These are phyloP conservation scores for Tylopilus sp. DNA, from an alignment of 1,284 basidiomycete genomes.

Conservation along the genomic window DNA sequence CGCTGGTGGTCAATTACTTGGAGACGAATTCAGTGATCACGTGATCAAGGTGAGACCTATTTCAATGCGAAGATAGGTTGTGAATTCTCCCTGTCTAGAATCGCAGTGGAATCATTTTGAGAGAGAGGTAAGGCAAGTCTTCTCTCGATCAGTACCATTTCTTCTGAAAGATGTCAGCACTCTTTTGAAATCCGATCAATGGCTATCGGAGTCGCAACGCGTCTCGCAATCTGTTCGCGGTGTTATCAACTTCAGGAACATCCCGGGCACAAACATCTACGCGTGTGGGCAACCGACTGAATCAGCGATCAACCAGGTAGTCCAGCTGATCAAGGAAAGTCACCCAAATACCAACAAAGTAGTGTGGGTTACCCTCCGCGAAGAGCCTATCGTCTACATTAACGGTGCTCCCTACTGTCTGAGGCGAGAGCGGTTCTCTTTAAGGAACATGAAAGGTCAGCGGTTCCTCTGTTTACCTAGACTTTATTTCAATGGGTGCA, in stretches of 20 bases:
- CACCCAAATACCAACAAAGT: constrained; percentile 63
- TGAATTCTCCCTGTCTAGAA: constrained; percentile 45
- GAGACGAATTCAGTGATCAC: constrained; percentile 92
- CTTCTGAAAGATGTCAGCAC: constrained; percentile 48
- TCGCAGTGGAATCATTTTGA: constrained; percentile 88
- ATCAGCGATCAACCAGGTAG: constrained; percentile 84
- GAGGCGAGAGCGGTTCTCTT: constrained; percentile 73
- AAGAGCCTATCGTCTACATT: constrained; percentile 94
- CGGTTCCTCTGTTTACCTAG: constrained; percentile 1
- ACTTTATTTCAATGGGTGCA: constrained; percentile 29
- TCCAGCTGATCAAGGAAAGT: constrained; percentile 61
- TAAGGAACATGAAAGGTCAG: constrained; percentile 83
- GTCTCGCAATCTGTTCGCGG: constrained; percentile 77
- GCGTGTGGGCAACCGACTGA: constrained; percentile 91
- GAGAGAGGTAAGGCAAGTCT: constrained; percentile 62
- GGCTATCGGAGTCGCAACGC: constrained; percentile 69
- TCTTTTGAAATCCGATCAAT: constrained; percentile 88
- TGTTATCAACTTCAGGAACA: constrained; percentile 91
- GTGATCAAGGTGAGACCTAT: constrained; percentile 69
- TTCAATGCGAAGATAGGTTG: neutral
- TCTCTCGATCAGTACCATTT: neutral
- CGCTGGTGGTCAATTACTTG: constrained; percentile 80
- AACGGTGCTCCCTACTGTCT: constrained; percentile 83
- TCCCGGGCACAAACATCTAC: constrained; percentile 83
- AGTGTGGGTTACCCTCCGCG: constrained; percentile 90